Base-by-base conservation (phyloP, 306 rosid genomes). In the Hippophae gyantsensis region DNA sequence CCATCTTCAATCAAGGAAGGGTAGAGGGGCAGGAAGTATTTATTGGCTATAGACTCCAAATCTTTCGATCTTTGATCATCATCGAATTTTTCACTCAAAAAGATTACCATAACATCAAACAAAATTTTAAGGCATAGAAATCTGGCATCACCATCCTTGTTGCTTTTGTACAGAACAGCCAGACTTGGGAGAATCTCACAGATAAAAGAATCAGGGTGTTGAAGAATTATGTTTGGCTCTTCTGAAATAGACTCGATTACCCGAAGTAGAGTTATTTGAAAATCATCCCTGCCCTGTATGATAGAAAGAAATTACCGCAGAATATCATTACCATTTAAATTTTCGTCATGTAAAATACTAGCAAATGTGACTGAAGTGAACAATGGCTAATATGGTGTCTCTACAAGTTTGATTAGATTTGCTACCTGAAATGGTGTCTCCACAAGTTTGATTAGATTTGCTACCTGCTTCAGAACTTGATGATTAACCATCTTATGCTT, bases 91-190 rank as follows among this genome's bases (percentile, higher is more conserved):
- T 92, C 96, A 58, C 85, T 84, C 58, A 86, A 72, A 73, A 92
- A 72, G 70, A 69, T 80, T 14, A 88, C 77, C 96, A 88, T 88
- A 64, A 82, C 88, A 56, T 92, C 93, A 25, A 83, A 88, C 65
- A 88, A 73, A 66, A 82, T 81, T 79, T 92, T 92, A 48, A 92
- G 94, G 72, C 99, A 88, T 84, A 88, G 74, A 77, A 88, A 92
- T 69, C 99, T 88, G 65, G 95, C 99, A 75, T 92, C 90, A 51
- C 95, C 99, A 62, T 92, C 99, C 78, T 86, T 92, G 78, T 92
- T 92, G 46, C 95, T 95, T 81, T 77, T 85, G 56, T 92, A 92
- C 42, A 92, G 88, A 78, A 82, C 82, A 48, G 95, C 82, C 82
- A 88, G 82, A 76, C 95, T 88, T 42, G 97, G 99, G 62, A 92